These are phyloP conservation scores for Penicillium soppii DNA, from an alignment of 495 filamentous ascomycete genomes.

Conservation along the genomic window DNA sequence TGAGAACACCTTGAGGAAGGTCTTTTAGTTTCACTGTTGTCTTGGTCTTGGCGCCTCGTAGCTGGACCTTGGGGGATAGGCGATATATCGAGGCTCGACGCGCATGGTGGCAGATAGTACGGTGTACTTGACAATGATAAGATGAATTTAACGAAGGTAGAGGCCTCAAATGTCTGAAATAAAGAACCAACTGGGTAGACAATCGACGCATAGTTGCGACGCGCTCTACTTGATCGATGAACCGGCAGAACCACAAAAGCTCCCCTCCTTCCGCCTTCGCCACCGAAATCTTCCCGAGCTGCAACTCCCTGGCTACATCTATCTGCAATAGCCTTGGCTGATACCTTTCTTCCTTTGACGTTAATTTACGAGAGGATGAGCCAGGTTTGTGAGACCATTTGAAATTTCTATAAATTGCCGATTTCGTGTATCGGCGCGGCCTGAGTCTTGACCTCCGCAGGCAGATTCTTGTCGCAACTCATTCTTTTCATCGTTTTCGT, in stretches of 20 bases:
- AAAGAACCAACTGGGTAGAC: constrained; percentile 3
- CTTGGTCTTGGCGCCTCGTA: constrained; percentile 48
- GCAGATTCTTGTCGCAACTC: constrained; percentile 33
- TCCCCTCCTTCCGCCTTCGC: constrained; percentile 41
- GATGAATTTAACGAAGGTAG: not conserved
- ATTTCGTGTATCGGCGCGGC: constrained; percentile 17
- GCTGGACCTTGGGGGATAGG: constrained; percentile 8
- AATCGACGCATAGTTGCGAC: constrained; percentile 27
- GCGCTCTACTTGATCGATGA: not conserved
- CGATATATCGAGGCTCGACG: constrained; percentile 22
- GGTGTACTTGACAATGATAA: constrained; percentile 23
- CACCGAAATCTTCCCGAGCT: constrained; percentile 45
- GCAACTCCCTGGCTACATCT: constrained; percentile 14
- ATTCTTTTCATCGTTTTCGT: constrained; percentile 19
- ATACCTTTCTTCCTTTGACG: constrained; percentile 27
- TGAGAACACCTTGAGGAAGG: constrained; percentile 61
- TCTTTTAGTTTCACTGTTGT: constrained; percentile 60
- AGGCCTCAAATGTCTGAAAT: not conserved
- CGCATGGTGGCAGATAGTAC: constrained; percentile 37
- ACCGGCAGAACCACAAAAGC: constrained; percentile 25
- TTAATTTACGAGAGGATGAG: constrained; percentile 39
- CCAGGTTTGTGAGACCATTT: constrained; percentile 41
- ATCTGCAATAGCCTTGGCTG: constrained; percentile 29
- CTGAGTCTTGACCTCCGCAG: constrained; percentile 35
- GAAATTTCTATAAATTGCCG: constrained; percentile 23